Conservation (phyloP, 1,139 yeast species). For the Scheffersomyces stambukii region DNA sequence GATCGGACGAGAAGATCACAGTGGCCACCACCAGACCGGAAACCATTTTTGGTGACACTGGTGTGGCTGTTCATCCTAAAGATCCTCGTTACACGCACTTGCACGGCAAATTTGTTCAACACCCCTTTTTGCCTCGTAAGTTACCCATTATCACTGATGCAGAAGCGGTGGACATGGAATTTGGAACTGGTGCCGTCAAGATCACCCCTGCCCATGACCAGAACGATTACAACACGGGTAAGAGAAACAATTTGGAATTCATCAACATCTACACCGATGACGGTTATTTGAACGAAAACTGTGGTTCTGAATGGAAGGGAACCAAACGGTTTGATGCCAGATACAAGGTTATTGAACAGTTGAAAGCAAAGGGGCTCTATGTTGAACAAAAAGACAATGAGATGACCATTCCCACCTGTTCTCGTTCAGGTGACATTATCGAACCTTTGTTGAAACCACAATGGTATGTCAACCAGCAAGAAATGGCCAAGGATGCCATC, state of each 20-base stretch:
- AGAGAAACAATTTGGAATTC: slow-evolving; percentile 84
- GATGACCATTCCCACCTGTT: slow-evolving; percentile 91
- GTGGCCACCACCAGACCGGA: slow-evolving; percentile 99
- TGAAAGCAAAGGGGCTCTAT: slow-evolving; percentile 69
- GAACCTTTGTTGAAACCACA: slow-evolving; percentile 97
- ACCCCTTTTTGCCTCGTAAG: slow-evolving; percentile 83
- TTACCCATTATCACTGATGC: slow-evolving; percentile 85
- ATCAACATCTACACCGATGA: slow-evolving; percentile 89
- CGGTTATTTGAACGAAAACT: slow-evolving; percentile 83
- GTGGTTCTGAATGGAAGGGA: slow-evolving; percentile 87
- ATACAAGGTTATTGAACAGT: slow-evolving; percentile 71
- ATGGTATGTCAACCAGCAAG: slow-evolving; percentile 96
- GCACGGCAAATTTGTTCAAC: slow-evolving; percentile 88
- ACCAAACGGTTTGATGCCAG: slow-evolving; percentile 95
- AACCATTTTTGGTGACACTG: slow-evolving; percentile 96
- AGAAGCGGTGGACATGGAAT: slow-evolving; percentile 98
- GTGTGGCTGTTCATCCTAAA: slow-evolving; percentile 94
- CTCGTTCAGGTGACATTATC: slow-evolving; percentile 93
- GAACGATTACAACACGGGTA: slow-evolving; percentile 95
- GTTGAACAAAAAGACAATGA: slow-evolving; percentile 89
- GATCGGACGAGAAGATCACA: slow-evolving; percentile 79
- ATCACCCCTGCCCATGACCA: slow-evolving; percentile 98
- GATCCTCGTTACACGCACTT: slow-evolving; percentile 89
- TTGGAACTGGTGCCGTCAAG: slow-evolving; percentile 99
- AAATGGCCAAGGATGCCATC: slow-evolving; percentile 86